These are phyloP conservation scores for Lippia alba DNA, from an alignment of 305 asterid species.

Conservation along the genomic window DNA sequence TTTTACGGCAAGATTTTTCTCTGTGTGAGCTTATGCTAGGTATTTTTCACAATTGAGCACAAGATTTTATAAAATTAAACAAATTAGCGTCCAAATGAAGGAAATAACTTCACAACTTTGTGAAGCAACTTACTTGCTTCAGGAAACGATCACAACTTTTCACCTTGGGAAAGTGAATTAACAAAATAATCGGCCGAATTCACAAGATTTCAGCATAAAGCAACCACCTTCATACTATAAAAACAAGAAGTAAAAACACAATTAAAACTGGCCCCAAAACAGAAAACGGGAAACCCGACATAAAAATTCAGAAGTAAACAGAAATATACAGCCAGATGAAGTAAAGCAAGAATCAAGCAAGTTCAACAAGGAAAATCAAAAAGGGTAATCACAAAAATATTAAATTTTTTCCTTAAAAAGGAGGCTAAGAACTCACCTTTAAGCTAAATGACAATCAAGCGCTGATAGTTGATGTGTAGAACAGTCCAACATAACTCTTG, in stretches of 20 bases:
- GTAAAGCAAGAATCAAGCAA: constrained; percentile 2
- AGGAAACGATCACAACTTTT: neutral
- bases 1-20: no score
- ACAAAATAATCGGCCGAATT: neutral
- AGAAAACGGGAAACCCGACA: neutral
- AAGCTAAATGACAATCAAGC: neutral
- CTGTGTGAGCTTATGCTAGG: no score
- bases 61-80: neutral
- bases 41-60: neutral
- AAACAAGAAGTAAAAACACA: neutral
- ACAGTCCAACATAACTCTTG: neutral
- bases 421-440: neutral
- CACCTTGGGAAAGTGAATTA: constrained; percentile 3
- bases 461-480: neutral
- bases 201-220: constrained; percentile 11
- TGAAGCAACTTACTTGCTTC: neutral
- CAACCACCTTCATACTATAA: neutral
- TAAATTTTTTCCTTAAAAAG: neutral
- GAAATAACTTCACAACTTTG: neutral
- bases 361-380: neutral
- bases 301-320: neutral
- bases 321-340: neutral
- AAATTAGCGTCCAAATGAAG: neutral
- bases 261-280: neutral
- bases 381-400: neutral